A percentile compares a stretch with the other conserved stretches of the same genome.
Evolutionary conservation across 2,329 filamentous ascomycete genomes (phyloP).

Genomic region (Xylaria sp.): DNA sequence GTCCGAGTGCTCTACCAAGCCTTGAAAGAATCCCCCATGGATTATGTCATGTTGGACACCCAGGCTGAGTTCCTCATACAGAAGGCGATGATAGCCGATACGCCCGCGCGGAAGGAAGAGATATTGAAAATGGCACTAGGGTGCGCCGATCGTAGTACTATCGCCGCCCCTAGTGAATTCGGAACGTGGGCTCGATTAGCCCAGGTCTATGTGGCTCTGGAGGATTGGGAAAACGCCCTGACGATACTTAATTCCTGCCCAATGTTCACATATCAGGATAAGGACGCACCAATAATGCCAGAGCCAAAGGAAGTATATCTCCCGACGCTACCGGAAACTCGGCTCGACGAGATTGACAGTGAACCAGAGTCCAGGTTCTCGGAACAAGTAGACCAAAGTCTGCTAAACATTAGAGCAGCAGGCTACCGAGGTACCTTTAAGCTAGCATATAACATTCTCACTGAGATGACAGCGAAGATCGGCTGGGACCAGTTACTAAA

Average conservation of each 20-base stretch:
- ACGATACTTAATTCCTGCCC: conserved; percentile 97
- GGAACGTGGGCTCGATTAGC: conserved; percentile 94
- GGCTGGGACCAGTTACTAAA: conserved; percentile 97
- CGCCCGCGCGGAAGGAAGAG: conserved; percentile 67
- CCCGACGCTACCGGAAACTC: conserved; percentile 86
- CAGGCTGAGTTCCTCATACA: conserved; percentile 91
- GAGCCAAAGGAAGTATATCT: conserved; percentile 89
- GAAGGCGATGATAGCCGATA: conserved; percentile 73
- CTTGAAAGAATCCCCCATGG: conserved; percentile 92
- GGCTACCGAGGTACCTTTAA: conserved; percentile 95
- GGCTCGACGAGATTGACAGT: conserved; percentile 96
- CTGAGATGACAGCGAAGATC: conserved; percentile 95
- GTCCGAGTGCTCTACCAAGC: conserved; percentile 88
- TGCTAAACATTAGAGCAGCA: conserved; percentile 86
- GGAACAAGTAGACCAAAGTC: conserved; percentile 86
- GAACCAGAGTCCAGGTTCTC: conserved; percentile 82
- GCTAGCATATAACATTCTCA: conserved; percentile 92
- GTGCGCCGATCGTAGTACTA: conserved; percentile 92
- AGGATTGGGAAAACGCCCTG: conserved; percentile 96
- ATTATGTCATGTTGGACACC: conserved; percentile 94
- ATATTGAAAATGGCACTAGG: conserved; percentile 87
- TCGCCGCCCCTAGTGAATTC: conserved; percentile 96
- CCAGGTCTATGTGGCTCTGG: conserved; percentile 91
- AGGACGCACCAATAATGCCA: conserved; percentile 93
- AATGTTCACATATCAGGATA: conserved; percentile 99